Percentiles rank a stretch among this genome's conserved stretches.
phyloP scores from a whole-genome alignment of 2,329 filamentous ascomycete genomes.

The Fusarium austroafricanum region DNA sequence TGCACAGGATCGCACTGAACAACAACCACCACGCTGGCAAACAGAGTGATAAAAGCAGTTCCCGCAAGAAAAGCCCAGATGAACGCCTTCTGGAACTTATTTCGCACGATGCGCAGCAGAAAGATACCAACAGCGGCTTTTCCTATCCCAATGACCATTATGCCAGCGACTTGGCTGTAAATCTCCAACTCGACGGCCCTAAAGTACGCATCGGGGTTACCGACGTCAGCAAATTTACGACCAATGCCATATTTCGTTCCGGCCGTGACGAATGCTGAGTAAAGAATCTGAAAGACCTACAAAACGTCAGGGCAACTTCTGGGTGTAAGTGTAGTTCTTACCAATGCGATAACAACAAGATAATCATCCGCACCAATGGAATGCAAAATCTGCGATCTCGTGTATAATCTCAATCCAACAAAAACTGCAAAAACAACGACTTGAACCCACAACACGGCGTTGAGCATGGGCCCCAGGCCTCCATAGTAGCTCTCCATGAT shows the following conservation, averaged over 20 bases:
- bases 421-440: slow-evolving; percentile 22
- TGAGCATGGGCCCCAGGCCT: slow-evolving; percentile 25
- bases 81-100: slow-evolving; percentile 16
- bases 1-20: slow-evolving; percentile 24
- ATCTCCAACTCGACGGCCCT: slow-evolving; percentile 16
- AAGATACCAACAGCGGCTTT: slow-evolving; percentile 28
- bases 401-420: slow-evolving; percentile 15
- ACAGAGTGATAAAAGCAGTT: slow-evolving; percentile 1
- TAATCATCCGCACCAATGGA: slow-evolving; percentile 23
- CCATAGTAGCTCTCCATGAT: slow-evolving; percentile 21
- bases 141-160: slow-evolving; percentile 10
- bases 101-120: slow-evolving; percentile 10
- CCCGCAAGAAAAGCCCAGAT: slow-evolving; percentile 20
- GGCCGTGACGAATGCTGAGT: slow-evolving; percentile 21
- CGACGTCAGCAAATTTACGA: slow-evolving; percentile 14
- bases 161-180: slow-evolving; percentile 11
- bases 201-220: slow-evolving; percentile 6
- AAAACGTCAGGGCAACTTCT: neutral
- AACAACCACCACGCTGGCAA: slow-evolving; percentile 4
- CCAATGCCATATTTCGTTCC: slow-evolving; percentile 17
- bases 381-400: slow-evolving; percentile 1
- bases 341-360: slow-evolving; percentile 6
- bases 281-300: slow-evolving; percentile 21
- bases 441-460: slow-evolving; percentile 21
- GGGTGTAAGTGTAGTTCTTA: neutral